Evolutionary conservation across 805 yeast species (phyloP), one percentile per base, ranked within the genome.

Genomic region (Schwanniomyces pseudopolymorphus): DNA sequence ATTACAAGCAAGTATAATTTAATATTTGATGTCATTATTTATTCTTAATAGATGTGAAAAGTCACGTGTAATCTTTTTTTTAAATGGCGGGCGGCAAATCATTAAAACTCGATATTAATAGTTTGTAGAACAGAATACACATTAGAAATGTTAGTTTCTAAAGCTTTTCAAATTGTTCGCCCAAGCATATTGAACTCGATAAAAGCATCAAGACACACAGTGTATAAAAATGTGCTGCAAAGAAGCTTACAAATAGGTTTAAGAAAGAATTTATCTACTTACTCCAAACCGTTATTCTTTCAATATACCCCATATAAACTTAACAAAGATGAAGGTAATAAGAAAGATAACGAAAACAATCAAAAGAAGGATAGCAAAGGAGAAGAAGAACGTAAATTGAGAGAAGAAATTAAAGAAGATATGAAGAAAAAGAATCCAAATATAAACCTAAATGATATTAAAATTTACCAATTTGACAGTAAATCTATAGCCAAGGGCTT

Each of bases 331-430:
- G 31, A 22, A n/a, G 20, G 16, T 3, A 36, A 46, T 10, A 43
- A 50, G 19, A 26, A 44, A 9, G 51, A 51, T 22, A 46, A 53
- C 13, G 45, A 51, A 21, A 33, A 43, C 26, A 49, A 45, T 42
- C 33, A 28, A 11, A 45, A 48, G 22, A 46, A 46, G 28, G 40
- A 53, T 21, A 48, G 51, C 28, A 45, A 54, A 31, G 50, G 51
- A 19, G 48, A 55, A 31, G 71, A 66, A 38, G 74, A 69, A 49
- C 57, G 59, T 37, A 62, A 63, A 40, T 55, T 69, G 36, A 56
- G 72, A 22, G 69, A 70, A 26, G 72, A 70, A 45, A 50, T 70
- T 22, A 64, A 60, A 46, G 58, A 64, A 43, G 56, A 58, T 20
- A 51, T 67, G 43, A 61, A 62, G 54, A 60, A 66, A 44, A 55